Base-by-base conservation (phyloP, 768 basidiomycete genomes). In the Chalciporus pseudorubinellus region DNA sequence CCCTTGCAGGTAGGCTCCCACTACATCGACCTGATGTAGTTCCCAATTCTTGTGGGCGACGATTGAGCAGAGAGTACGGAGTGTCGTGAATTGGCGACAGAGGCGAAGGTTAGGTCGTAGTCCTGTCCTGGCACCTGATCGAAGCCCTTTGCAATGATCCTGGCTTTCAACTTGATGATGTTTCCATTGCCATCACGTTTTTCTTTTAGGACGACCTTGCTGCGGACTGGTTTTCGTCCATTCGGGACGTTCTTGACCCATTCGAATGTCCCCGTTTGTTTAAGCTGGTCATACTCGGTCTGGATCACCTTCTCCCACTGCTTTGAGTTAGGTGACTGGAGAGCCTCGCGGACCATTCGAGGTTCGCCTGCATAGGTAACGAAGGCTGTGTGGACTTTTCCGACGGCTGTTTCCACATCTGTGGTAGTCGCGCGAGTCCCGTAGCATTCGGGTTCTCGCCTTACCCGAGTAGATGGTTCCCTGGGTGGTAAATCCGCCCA, bases 121-220 rank as follows among this genome's bases (percentile, higher is more conserved):
- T 79, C 74, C 4, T 72, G 51, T 0, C 76, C 73, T 4, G 62
- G 67, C 6, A 67, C 58, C 59, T 80, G 78, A 0, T 64, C 49
- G 63, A 71, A 74, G 1, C 77, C 71, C 48, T 73, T 61, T 0
- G 72, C 72, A 3, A 77, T 74, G 4, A 78, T 58, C 1, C 73
- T 51, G 7, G 70, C 74, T 56, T 77, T 77, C 61, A 67, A 65
- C 0, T 59, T 46, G 0, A 51, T 44, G 20, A 75, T 52, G 0
- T 57, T 51, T 13, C 74, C 76, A 5, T 56, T 47, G 0, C 60
- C 58, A 29, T 74, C 69, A 16, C 52, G 44, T 55, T 77, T 75
- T 26, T 62, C 49, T 21, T 54, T 54, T 51, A 69, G 78, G 9
- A 78, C 74, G 70, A 72, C 76, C 14, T 67, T 63, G 6, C 56